Conservation (phyloP, 768 basidiomycete species). For the Boletus rubescentipes region DNA sequence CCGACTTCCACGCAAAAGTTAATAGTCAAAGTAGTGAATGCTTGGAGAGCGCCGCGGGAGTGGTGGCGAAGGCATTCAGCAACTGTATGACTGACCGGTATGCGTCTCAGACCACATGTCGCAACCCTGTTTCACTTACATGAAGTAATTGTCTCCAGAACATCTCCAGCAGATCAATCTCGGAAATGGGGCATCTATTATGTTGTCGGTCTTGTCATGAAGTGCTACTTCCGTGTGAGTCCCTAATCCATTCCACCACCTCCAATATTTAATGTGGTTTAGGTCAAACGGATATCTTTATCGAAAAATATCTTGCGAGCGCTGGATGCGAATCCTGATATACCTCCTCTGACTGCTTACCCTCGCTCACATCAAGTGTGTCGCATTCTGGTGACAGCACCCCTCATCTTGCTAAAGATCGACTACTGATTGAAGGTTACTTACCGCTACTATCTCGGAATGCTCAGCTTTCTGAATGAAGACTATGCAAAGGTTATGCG, state of each 20-base stretch:
- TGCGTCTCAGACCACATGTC: slow-evolving; percentile 8
- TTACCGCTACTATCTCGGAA: slow-evolving; percentile 91
- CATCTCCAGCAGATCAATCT: slow-evolving; percentile 68
- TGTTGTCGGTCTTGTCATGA: slow-evolving; percentile 85
- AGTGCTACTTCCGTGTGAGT: slow-evolving; percentile 90
- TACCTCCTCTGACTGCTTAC: slow-evolving; percentile 73
- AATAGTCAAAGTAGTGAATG: slow-evolving; percentile 57
- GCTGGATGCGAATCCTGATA: slow-evolving; percentile 79
- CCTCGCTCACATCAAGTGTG: slow-evolving; percentile 84
- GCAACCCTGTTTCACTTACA: background rate
- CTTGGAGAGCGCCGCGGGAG: slow-evolving; percentile 86
- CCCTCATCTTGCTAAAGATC: slow-evolving; percentile 6
- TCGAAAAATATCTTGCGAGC: slow-evolving; percentile 92
- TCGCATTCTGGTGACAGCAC: slow-evolving; percentile 11
- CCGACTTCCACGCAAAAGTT: slow-evolving; percentile 59
- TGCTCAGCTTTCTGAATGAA: slow-evolving; percentile 92
- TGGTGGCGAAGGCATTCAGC: slow-evolving; percentile 87
- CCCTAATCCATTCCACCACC: background rate
- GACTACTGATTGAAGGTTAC: slow-evolving; percentile 63
- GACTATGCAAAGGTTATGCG: slow-evolving; percentile 73
- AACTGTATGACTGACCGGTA: slow-evolving; percentile 84
- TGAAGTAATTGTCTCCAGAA: slow-evolving; percentile 36
- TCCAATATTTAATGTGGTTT: background rate
- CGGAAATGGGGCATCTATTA: slow-evolving; percentile 93
- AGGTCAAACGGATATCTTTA: slow-evolving; percentile 91